Conservation (phyloP, 371 early-diverging fungal genomes). For the Basidiobolus meristosporus region DNA sequence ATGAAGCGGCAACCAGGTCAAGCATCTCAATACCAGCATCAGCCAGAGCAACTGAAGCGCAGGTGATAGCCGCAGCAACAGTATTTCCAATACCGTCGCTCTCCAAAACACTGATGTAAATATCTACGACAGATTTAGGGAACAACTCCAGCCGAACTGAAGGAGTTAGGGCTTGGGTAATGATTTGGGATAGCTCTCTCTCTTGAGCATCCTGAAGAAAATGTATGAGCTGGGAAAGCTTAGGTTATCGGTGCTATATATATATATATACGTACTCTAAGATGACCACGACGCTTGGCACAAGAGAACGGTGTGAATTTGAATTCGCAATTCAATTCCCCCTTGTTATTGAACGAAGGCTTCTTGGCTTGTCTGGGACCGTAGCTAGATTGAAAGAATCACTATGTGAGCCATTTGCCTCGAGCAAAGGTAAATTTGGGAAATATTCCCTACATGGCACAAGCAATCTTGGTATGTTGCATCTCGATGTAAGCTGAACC, state of each 20-base stretch:
- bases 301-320: conserved; percentile 81
- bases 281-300: conserved; percentile 32
- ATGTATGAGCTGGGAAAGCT: background rate
- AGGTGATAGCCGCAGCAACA: conserved; percentile 70
- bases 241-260: background rate
- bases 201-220: conserved; percentile 50
- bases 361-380: conserved; percentile 47
- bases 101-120: conserved; percentile 73
- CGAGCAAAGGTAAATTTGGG: background rate
- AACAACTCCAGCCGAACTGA: conserved; percentile 64
- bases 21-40: conserved; percentile 91
- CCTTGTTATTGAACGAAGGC: conserved; percentile 32
- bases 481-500: conserved; percentile 84
- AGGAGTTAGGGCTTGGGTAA: conserved; percentile 69
- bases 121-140: conserved; percentile 79
- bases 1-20: conserved; percentile 70
- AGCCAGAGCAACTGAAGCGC: conserved; percentile 69
- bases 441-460: conserved; percentile 57
- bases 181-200: conserved; percentile 51
- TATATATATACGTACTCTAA: conserved; percentile 16
- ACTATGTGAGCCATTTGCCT: background rate
- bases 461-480: conserved; percentile 67
- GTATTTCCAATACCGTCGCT: conserved; percentile 62
- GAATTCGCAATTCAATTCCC: conserved; percentile 63
- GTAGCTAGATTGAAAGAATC: conserved; percentile 20